Conservation (phyloP, 805 yeast genomes). For the Kodamaea lidongshanica region DNA sequence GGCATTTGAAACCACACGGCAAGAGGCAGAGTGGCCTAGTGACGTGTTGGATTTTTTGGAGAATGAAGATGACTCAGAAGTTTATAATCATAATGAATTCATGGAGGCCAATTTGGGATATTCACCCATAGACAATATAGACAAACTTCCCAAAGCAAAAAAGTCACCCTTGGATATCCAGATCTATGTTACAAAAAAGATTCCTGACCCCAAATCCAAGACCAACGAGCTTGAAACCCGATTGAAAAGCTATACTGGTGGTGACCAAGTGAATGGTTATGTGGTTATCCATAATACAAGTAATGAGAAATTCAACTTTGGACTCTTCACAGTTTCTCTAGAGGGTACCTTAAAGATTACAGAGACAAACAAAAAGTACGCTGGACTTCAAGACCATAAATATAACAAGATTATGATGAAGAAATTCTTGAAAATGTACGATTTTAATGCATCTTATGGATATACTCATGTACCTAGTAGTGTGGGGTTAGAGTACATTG, state of each 20-base stretch:
- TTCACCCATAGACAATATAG: constrained; percentile 47
- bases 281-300: constrained; percentile 45
- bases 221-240: constrained; percentile 40
- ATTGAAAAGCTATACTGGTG: constrained; percentile 36
- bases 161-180: constrained; percentile 43
- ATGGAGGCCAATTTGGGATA: constrained; percentile 27
- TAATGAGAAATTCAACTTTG: constrained; percentile 37
- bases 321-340: constrained; percentile 30
- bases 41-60: constrained; percentile 7
- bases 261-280: constrained; percentile 39
- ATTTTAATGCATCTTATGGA: constrained; percentile 51
- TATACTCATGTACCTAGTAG: constrained; percentile 45
- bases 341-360: constrained; percentile 32
- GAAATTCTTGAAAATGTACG: constrained; percentile 55
- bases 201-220: constrained; percentile 36
- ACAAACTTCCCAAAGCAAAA: constrained; percentile 38
- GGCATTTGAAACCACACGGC: constrained; percentile 1
- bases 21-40: constrained; percentile 5
- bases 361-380: constrained; percentile 16
- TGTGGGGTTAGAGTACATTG: constrained; percentile 42
- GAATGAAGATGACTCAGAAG: constrained; percentile 5
- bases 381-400: constrained; percentile 11
- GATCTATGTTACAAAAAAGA: constrained; percentile 48
- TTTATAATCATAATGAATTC: constrained; percentile 11
- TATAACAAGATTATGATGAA: constrained; percentile 35